Percentiles rank a stretch among this genome's conserved stretches.
These are phyloP conservation scores for Rhizopogon vesiculosus DNA, from an alignment of 768 basidiomycete species.

Conservation along the genomic window DNA sequence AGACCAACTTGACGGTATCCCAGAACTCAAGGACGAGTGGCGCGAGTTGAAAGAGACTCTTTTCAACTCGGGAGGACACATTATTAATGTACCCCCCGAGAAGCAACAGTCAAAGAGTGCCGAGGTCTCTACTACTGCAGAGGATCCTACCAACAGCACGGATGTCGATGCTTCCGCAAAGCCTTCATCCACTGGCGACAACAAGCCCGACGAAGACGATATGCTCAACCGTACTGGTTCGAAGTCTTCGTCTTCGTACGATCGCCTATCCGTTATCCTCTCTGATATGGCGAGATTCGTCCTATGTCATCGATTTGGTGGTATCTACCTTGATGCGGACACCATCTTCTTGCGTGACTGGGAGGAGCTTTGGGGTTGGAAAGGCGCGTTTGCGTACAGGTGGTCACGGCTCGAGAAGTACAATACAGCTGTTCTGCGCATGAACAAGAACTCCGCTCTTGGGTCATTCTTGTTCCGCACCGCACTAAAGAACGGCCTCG, in stretches of 20 bases:
- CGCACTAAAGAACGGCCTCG: slow-evolving; percentile 87
- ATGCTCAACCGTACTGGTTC: slow-evolving; percentile 84
- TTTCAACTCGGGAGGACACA: slow-evolving; percentile 84
- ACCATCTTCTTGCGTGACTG: slow-evolving; percentile 95
- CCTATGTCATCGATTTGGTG: slow-evolving; percentile 94
- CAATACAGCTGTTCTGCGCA: slow-evolving; percentile 92
- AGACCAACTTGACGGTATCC: slow-evolving; percentile 88
- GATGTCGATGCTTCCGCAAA: slow-evolving; percentile 12
- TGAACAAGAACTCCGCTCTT: slow-evolving; percentile 90
- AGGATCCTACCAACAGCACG: slow-evolving; percentile 19
- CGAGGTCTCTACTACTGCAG: slow-evolving; percentile 13
- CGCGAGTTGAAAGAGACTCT: slow-evolving; percentile 63
- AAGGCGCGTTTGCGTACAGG: slow-evolving; percentile 93
- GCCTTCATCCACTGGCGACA: slow-evolving; percentile 16
- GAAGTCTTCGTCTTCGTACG: slow-evolving; percentile 82
- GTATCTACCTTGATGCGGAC: slow-evolving; percentile 96
- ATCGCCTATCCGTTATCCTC: slow-evolving; percentile 86
- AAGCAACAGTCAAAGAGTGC: slow-evolving; percentile 25
- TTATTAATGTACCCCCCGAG: slow-evolving; percentile 58
- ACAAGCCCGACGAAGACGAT: slow-evolving; percentile 40
- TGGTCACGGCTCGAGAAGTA: slow-evolving; percentile 93
- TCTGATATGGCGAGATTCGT: slow-evolving; percentile 98
- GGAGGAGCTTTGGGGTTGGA: slow-evolving; percentile 98
- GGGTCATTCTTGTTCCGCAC: slow-evolving; percentile 94
- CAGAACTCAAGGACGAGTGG: slow-evolving; percentile 91